These are phyloP conservation scores for Boehmeria nivea DNA, from an alignment of 306 rosid species.

Conservation along the genomic window DNA sequence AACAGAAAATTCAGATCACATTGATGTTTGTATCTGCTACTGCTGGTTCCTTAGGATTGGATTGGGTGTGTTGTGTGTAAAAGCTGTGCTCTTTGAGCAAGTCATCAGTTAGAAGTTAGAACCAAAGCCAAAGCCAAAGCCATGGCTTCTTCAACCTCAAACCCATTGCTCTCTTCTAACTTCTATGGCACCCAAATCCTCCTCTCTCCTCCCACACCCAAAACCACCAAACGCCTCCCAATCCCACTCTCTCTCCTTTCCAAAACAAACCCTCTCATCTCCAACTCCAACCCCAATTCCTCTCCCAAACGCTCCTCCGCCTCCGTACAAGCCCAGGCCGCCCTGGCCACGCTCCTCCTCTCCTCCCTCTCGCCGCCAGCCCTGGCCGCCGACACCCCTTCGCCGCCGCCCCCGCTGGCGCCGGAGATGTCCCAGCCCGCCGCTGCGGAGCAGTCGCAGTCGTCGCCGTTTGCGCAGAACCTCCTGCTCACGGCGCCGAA, in stretches of 20 bases:
- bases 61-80: no score
- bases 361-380: conserved; percentile 65
- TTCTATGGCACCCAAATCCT: conserved; percentile 41
- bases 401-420: conserved; percentile 39
- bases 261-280: conserved; percentile 21
- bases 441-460: conserved; percentile 38
- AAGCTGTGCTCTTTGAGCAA: no score
- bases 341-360: conserved; percentile 60
- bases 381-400: conserved; percentile 47
- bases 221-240: conserved; percentile 42
- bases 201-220: conserved; percentile 68
- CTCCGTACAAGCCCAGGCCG: conserved; percentile 48
- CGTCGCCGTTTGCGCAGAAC: conserved; percentile 66
- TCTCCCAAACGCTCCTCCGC: conserved; percentile 19
- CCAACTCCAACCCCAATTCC: conserved; percentile 14
- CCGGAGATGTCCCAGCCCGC: conserved; percentile 47
- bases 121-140: background rate
- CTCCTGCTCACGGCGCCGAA: conserved; percentile 69
- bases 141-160: conserved; percentile 56
- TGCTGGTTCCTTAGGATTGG: background rate
- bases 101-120: no score
- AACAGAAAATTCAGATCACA: no score
- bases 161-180: conserved; percentile 54
- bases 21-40: no score
- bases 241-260: conserved; percentile 26